Evolutionary conservation across 2,329 filamentous ascomycete species (phyloP), one percentile per base, ranked within the genome.

Genomic region (Scytalidium sp.): DNA sequence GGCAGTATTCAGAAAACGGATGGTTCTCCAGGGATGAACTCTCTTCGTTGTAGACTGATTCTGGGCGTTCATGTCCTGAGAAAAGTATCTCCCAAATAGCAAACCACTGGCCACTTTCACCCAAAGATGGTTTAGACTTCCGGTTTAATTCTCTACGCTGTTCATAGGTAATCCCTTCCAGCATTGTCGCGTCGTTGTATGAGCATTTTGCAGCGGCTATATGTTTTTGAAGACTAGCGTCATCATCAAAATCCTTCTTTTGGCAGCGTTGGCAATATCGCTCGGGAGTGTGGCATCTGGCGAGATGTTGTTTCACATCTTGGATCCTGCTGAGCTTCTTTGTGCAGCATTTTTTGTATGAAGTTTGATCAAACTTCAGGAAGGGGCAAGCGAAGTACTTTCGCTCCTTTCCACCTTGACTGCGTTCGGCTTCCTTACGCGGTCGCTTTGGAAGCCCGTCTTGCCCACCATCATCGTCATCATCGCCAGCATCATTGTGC

Each of bases 11-110:
- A 27, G 19, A 43, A 45, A 54, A 51, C 10, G 23, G 43, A 2
- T 13, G 46, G 41, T 46, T 15, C 9, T 49, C 21, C 19, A 44
- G 3, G 6, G 19, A 32, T 15, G 49, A n/a, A 19, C 19, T 27
- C 4, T 19, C 46, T 15, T 54, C 43, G 8, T 49, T 23, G 29
- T 54, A 54, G 19, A 25, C 45, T 20, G 49, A 54, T 1, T 23
- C 44, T n/a, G 51, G 51, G 8, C 49, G 6, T 39, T 40, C 8
- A 3, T 9, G 36, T 41, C 11, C 15, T 2, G 17, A n/a, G 17
- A 54, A 54, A 3, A 54, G 46, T 6, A 50, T 50, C 3, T 54
- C 43, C 52, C 52, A 54, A 19, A 54, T 52, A n/a, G n/a, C 44
- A 15, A 41, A 54, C 52, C 52, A 54, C 29, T 54, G 52, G 5